Conservation (phyloP, 768 basidiomycete species). For the Termitomyces sp. region DNA sequence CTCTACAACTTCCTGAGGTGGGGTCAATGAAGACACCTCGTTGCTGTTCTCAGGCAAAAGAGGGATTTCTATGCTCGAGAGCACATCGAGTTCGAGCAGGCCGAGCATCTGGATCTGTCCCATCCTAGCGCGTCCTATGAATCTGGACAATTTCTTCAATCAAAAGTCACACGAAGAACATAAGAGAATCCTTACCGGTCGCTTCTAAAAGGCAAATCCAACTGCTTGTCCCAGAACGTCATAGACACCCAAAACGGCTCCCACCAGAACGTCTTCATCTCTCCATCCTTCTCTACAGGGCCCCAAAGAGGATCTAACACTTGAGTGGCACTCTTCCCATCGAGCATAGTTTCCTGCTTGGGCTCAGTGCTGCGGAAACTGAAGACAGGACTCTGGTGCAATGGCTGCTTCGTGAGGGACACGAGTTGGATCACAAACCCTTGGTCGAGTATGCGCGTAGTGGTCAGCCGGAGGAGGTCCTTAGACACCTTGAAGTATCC, state of each 20-base stretch:
- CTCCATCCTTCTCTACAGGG: constrained; percentile 42
- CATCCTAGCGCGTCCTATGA: constrained; percentile 94
- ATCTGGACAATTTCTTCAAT: constrained; percentile 42
- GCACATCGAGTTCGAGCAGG: constrained; percentile 85
- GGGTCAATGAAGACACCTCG: constrained; percentile 22
- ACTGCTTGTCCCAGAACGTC: constrained; percentile 84
- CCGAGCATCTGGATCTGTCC: constrained; percentile 96
- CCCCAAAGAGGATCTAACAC: constrained; percentile 75
- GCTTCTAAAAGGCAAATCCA: constrained; percentile 76
- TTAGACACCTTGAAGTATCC: constrained; percentile 94
- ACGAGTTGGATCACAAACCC: constrained; percentile 89
- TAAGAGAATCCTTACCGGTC: constrained; percentile 52
- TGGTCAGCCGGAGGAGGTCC: constrained; percentile 84
- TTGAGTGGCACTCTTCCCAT: constrained; percentile 41
- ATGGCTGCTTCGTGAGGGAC: constrained; percentile 83
- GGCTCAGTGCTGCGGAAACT: constrained; percentile 75
- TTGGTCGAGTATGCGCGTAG: constrained; percentile 90
- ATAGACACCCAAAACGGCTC: constrained; percentile 85
- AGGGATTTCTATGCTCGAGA: constrained; percentile 86
- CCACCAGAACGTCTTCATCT: constrained; percentile 77
- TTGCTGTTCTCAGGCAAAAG: constrained; percentile 51
- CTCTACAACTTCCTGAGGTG: constrained; percentile 30
- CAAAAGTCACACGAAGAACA: background rate
- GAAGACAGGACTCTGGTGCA: constrained; percentile 93
- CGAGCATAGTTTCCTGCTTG: constrained; percentile 35